Base-by-base conservation (phyloP, 805 yeast genomes). In the Yarrowia porcina region DNA sequence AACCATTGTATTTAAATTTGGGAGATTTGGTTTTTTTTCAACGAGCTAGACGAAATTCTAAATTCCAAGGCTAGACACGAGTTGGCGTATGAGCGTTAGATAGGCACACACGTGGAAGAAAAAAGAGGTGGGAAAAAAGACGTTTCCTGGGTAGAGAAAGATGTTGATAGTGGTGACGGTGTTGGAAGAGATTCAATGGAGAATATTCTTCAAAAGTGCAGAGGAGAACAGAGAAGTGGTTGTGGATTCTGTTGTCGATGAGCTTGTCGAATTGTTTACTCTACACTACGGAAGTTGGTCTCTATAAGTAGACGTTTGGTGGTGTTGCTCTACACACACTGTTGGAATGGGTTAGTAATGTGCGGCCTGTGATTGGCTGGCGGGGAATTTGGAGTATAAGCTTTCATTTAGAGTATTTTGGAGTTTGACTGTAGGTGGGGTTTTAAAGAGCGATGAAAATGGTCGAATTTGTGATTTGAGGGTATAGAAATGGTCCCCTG, bases 1-100 rank as follows among this genome's bases (percentile, higher is more conserved):
- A 3, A 72, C 73, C 75, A 71, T 72, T 35, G 28, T 57, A 33
- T 28, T 47, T 30, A 13, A 18, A 39, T 52, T 52, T 20, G 44
- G 38, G 25, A 21, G 44, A n/a, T n/a, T n/a, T n/a, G n/a, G n/a
- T n/a, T 21, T 35, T 25, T 25, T 25, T 9, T n/a, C 41, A 11
- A 5, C 12, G 8, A 44, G 18, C 11, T 21, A 21, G 57, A 32
- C 8, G 30, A 49, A 23, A 30, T 30, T 35, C 28, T 25, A 25
- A n/a, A 35, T n/a, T 23, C 36, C 17, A 20, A 47, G 44, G 59
- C 59, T 36, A 50, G 57, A 25, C 33, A 18, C 23, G 18, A 4
- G 3, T 23, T 11, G 59, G 59, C 59, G 59, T 52, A 52, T 52
- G 59, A 52, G 59, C 59, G 32, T 52, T 52, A 42, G 25, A 52